phyloP scores from a whole-genome alignment of 371 early-diverging fungal species.

The Gilbertella persicaria region DNA sequence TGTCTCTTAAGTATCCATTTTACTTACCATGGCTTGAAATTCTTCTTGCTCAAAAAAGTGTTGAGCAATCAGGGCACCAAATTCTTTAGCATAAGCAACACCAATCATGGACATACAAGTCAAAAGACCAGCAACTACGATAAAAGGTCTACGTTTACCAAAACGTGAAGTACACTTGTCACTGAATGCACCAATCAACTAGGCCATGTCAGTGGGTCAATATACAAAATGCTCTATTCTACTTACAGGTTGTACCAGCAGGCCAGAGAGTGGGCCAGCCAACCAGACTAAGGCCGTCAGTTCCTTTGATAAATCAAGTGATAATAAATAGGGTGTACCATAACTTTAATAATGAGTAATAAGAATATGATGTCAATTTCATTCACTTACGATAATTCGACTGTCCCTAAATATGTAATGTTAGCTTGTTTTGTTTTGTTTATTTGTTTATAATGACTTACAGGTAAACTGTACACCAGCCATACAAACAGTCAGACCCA shows the following conservation, averaged over 20 bases:
- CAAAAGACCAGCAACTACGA: constrained; percentile 53
- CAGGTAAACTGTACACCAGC: constrained; percentile 69
- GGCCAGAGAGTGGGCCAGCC: constrained; percentile 79
- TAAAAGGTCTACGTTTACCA: constrained; percentile 61
- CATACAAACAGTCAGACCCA: constrained; percentile 60
- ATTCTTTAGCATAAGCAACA: constrained; percentile 65
- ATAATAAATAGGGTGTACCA: constrained; percentile 79
- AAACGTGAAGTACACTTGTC: constrained; percentile 53
- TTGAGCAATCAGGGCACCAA: constrained; percentile 37
- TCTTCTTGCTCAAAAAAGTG: constrained; percentile 3
- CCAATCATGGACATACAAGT: constrained; percentile 60
- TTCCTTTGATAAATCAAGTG: constrained; percentile 66
- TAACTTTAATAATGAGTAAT: constrained; percentile 40
- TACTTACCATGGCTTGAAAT: constrained; percentile 7
- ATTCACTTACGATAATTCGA: constrained; percentile 53
- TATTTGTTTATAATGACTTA: constrained; percentile 24
- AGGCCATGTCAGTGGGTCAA: constrained; percentile 1
- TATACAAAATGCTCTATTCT: neutral
- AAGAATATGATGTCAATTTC: neutral
- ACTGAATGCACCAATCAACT: constrained; percentile 61
- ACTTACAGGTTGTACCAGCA: constrained; percentile 42
- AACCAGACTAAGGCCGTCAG: constrained; percentile 76
- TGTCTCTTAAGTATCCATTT: too few relatives aligned
- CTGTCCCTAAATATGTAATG: constrained; percentile 44
- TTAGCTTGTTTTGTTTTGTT: neutral